Evolutionary conservation across 2,329 filamentous ascomycete genomes (phyloP).

Genomic region (Botrytis cinerea): DNA sequence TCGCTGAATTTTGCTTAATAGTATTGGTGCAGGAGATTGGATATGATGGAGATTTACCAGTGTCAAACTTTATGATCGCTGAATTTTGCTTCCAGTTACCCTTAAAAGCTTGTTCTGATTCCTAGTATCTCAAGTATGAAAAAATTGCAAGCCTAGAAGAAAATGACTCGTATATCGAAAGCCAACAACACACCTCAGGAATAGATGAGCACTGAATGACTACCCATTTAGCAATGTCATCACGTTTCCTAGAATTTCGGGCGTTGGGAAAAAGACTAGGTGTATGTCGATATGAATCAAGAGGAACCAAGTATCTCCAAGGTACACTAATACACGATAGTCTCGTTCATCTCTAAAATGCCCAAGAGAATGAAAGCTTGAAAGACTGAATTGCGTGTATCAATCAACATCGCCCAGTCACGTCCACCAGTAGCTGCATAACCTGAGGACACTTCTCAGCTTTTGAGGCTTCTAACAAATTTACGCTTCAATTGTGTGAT

Average conservation of each 20-base stretch:
- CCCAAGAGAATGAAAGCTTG: not conserved
- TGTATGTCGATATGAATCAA: not conserved
- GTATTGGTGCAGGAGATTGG: too few relatives aligned
- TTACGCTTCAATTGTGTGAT: too few relatives aligned
- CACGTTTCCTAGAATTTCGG: not conserved
- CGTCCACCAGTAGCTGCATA: not conserved
- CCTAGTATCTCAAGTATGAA: not conserved
- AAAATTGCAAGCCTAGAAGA: not conserved
- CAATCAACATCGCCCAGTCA: not conserved
- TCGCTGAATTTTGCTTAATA: too few relatives aligned
- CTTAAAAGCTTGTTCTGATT: not conserved
- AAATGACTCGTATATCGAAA: fast-evolving
- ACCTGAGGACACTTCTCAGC: too few relatives aligned
- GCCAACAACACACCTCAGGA: not conserved
- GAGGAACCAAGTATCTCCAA: not conserved
- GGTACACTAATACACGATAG: not conserved
- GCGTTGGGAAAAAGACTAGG: not conserved
- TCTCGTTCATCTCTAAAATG: not conserved
- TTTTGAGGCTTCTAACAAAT: too few relatives aligned
- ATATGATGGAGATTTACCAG: too few relatives aligned
- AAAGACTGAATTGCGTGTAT: not conserved
- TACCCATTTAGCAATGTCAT: not conserved
- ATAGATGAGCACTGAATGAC: not conserved
- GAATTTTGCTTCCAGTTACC: not conserved
- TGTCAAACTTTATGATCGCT: too few relatives aligned